Percentiles rank a stretch among this genome's conserved stretches.
Evolutionary conservation across 23 red algal species (phyloP).

Genomic region (Gracilaria domingensis): DNA sequence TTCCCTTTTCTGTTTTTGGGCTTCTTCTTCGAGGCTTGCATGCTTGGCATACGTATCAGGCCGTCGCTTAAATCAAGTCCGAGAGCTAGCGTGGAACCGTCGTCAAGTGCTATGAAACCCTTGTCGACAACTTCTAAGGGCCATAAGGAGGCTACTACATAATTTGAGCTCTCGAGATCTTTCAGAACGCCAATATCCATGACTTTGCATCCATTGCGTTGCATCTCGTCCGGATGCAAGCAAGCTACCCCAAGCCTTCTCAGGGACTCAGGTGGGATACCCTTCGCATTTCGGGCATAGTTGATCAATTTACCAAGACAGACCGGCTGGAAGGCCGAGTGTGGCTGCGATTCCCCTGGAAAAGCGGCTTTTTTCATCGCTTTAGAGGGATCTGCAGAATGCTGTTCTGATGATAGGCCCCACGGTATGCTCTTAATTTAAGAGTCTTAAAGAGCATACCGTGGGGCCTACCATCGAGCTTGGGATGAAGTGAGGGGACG

Average conservation of each 20-base stretch:
- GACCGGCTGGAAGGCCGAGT: neutral
- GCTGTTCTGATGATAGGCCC: too few relatives aligned
- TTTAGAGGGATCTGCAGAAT: too few relatives aligned
- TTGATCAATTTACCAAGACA: neutral
- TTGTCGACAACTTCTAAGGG: conserved; percentile 35
- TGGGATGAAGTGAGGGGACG: too few relatives aligned
- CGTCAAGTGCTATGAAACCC: conserved; percentile 43
- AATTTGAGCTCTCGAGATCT: neutral
- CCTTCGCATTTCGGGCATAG: conserved; percentile 33
- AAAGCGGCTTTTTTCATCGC: neutral
- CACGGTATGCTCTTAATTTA: too few relatives aligned
- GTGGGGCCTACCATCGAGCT: too few relatives aligned
- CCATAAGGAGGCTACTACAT: conserved; percentile 21
- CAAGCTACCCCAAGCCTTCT: neutral
- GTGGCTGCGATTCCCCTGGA: neutral
- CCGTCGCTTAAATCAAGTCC: neutral
- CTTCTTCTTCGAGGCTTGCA: conserved; percentile 5
- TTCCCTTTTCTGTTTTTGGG: conserved; percentile 37
- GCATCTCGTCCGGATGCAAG: neutral
- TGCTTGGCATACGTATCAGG: conserved; percentile 2
- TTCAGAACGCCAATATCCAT: conserved; percentile 49
- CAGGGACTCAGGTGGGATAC: conserved; percentile 27
- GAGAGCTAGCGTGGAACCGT: conserved; percentile 5
- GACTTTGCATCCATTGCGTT: neutral
- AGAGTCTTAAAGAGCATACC: too few relatives aligned